Evolutionary conservation across 225 moss, liverwort and hornwort genomes (phyloP), one percentile per base, ranked within the genome.

Genomic region (Polytrichum commune): DNA sequence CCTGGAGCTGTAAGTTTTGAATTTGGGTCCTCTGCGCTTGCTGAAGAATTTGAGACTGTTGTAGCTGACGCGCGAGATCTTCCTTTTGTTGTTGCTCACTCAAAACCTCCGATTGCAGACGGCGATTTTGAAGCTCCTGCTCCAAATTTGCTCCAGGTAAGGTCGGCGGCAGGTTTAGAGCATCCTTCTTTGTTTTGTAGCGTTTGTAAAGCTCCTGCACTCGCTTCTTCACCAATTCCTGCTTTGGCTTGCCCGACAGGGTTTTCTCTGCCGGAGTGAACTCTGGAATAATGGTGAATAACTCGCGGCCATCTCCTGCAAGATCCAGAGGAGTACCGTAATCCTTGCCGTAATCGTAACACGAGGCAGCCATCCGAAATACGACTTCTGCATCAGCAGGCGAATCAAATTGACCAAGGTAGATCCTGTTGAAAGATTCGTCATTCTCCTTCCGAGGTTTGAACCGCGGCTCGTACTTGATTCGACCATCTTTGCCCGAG

Each of bases 371-470:
- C 0, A 16, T 16, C 46, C 46, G 46, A 16, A 13, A 46, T 4
- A 16, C 3, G 4, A 46, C 2, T 46, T 46, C 46, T 3, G 46
- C 46, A 4, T 46, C 46, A 13, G 46, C 46, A 13, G 0, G 0
- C 16, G 46, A 0, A 16, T 46, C 46, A 46, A 13, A 46, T 3
- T 1, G 46, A 3, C 46, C 16, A 4, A 46, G 13, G 46, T 46
- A 13, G 0, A 46, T 13, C 13, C 13, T 1, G 13, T 1, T 3
- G 10, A 3, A 46, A 46, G 46, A 69, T 72, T 9, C 2, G 0
- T 24, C 60, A 56, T 9, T 62, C 53, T 66, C 61, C 62, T 29
- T 5, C 18, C 69, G 55, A 57, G 3, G 77, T 24, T 60, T 77
- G 57, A 74, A 70, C 46, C 66, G 67, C 1, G 73, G 70, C 64